A percentile compares a stretch with the other conserved stretches of the same genome.
Conservation (phyloP, 2,329 filamentous ascomycete genomes). For the Grosmannia serpens region DNA sequence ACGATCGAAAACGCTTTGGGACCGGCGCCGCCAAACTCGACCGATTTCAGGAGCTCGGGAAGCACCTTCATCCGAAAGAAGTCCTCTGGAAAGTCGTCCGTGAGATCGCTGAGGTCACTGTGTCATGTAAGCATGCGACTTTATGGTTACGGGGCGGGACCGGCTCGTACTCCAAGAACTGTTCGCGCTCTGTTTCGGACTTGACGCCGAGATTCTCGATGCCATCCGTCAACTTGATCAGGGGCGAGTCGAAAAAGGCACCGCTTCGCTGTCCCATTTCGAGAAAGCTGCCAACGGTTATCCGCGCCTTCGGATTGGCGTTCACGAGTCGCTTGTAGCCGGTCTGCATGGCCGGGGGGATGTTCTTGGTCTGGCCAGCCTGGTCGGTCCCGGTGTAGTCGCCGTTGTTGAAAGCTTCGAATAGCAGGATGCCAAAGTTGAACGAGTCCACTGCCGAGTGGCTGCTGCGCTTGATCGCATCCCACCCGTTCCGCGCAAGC, state of each 20-base stretch:
- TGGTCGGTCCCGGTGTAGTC: constrained; percentile 67
- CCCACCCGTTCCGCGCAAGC: constrained; percentile 79
- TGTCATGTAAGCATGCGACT: background rate
- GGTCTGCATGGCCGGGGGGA: constrained; percentile 79
- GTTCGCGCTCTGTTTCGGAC: constrained; percentile 68
- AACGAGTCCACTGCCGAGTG: constrained; percentile 78
- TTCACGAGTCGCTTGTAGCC: constrained; percentile 86
- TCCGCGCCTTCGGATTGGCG: constrained; percentile 75
- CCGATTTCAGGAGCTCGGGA: constrained; percentile 90
- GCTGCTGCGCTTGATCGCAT: constrained; percentile 72
- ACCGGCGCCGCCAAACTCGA: constrained; percentile 95
- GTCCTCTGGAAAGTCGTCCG: constrained; percentile 92
- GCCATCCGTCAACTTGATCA: constrained; percentile 86
- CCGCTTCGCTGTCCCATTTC: constrained; percentile 76
- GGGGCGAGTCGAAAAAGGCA: constrained; percentile 82
- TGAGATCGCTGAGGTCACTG: constrained; percentile 68
- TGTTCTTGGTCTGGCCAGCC: constrained; percentile 70
- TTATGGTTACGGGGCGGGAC: background rate
- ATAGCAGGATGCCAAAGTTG: constrained; percentile 71
- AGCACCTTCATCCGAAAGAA: constrained; percentile 97
- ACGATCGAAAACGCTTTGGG: constrained; percentile 81
- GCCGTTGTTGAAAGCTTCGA: constrained; percentile 77
- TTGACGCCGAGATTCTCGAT: constrained; percentile 91
- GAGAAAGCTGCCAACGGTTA: constrained; percentile 75
- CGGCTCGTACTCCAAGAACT: constrained; percentile 54